Conservation (phyloP, 768 basidiomycete genomes). For the Kwoniella europaea region DNA sequence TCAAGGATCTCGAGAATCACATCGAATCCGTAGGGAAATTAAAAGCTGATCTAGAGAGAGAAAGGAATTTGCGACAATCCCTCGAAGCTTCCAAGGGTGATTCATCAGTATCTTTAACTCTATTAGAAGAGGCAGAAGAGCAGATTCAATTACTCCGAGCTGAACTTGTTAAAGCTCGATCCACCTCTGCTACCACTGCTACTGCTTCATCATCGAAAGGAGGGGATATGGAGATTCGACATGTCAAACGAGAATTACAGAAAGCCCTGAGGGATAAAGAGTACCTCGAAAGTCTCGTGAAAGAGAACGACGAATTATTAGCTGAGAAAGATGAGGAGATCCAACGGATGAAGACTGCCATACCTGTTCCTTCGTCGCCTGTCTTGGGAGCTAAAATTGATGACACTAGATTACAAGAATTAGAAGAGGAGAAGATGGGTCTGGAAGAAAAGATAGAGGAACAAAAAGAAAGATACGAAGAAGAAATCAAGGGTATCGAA, state of each 20-base stretch:
- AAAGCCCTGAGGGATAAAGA: slow-evolving; percentile 37
- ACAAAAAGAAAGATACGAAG: neutral
- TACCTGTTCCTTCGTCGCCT: slow-evolving; percentile 46
- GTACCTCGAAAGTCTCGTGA: slow-evolving; percentile 36
- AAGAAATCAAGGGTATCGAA: slow-evolving; percentile 15
- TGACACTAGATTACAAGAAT: slow-evolving; percentile 12
- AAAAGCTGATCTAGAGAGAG: slow-evolving; percentile 36
- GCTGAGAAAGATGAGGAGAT: slow-evolving; percentile 49
- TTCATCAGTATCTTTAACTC: neutral
- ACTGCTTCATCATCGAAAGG: slow-evolving; percentile 16
- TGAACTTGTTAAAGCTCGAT: slow-evolving; percentile 23
- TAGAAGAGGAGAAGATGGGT: slow-evolving; percentile 15
- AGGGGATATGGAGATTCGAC: slow-evolving; percentile 12
- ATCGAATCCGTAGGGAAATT: slow-evolving; percentile 10
- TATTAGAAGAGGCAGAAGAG: neutral
- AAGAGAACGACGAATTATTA: slow-evolving; percentile 40
- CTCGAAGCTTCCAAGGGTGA: neutral
- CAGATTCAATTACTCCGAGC: slow-evolving; percentile 30
- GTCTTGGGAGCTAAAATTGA: neutral
- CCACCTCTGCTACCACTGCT: neutral
- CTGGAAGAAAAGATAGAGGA: slow-evolving; percentile 10
- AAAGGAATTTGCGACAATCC: slow-evolving; percentile 10
- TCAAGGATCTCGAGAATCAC: slow-evolving; percentile 22
- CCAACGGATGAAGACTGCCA: slow-evolving; percentile 24
- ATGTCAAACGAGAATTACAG: slow-evolving; percentile 33